Percentiles rank a stretch among this genome's conserved stretches.
phyloP scores from a whole-genome alignment of 2,329 filamentous ascomycete species.

The Fonsecaea erecta region DNA sequence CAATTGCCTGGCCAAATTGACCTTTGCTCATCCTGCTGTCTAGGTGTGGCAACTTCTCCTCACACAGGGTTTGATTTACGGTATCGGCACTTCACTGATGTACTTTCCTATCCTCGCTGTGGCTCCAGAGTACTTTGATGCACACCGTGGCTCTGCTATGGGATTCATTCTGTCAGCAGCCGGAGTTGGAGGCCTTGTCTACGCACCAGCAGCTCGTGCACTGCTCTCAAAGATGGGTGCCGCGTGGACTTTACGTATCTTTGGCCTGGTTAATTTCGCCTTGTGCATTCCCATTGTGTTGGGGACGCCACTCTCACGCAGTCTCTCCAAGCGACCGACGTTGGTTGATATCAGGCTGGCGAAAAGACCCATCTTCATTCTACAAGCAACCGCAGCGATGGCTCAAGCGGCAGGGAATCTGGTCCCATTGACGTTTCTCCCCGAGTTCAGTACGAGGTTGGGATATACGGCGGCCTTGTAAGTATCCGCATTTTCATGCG shows the following conservation, averaged over 20 bases:
- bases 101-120: slow-evolving; percentile 63
- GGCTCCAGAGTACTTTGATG: slow-evolving; percentile 66
- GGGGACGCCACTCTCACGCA: slow-evolving; percentile 35
- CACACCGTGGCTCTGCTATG: slow-evolving; percentile 62
- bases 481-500: neutral
- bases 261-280: slow-evolving; percentile 37
- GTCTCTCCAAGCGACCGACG: slow-evolving; percentile 39
- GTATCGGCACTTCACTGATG: slow-evolving; percentile 65
- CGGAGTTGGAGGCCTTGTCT: slow-evolving; percentile 64
- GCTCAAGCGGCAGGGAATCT: slow-evolving; percentile 48
- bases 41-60: slow-evolving; percentile 66
- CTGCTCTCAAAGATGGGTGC: slow-evolving; percentile 44
- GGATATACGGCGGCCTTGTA: slow-evolving; percentile 42
- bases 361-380: slow-evolving; percentile 43
- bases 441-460: slow-evolving; percentile 46
- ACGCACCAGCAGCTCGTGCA: slow-evolving; percentile 46
- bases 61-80: slow-evolving; percentile 65
- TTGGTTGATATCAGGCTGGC: slow-evolving; percentile 45
- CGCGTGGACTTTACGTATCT: slow-evolving; percentile 44
- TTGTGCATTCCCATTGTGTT: slow-evolving; percentile 42
- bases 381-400: slow-evolving; percentile 44
- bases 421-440: slow-evolving; percentile 47
- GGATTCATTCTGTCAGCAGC: slow-evolving; percentile 63
- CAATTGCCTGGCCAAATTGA: neutral
- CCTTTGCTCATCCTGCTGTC: neutral